Base-by-base conservation (phyloP, 2,329 filamentous ascomycete species). In the Knufia fluminis region DNA sequence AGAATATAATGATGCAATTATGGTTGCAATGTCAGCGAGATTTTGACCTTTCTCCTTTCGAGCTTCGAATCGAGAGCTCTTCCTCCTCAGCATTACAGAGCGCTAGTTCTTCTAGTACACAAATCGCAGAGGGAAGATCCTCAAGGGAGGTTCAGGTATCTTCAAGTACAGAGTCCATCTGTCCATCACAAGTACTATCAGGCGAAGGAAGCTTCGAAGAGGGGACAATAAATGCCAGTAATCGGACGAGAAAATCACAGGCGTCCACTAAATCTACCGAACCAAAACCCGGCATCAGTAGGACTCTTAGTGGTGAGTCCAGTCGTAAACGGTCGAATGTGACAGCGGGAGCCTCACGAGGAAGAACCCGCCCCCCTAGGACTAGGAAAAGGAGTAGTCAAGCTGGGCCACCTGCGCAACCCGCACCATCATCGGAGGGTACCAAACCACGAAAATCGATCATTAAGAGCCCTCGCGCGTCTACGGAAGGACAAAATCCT, bases 1-100 rank as follows among this genome's bases (percentile, higher is more conserved):
- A 68, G 17, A 61, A 62, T 9, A 66, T 60, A 8, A 57, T 76
- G 48, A 68, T 69, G 8, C 58, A 47, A 3, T 59, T 75, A 39
- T 74, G 75, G 52, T 43, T 49, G 17, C 52, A 38, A 23, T 57
- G 56, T 33, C 48, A 49, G 17, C 44, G 48, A 48, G 48, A 49
- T 41, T 60, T 67, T 40, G 61, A 65, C 43, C 72, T 76, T 46
- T 65, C 67, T 36, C 62, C 68, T 12, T 49, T 49, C 19, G 28
- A 42, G 3, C 39, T 49, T 16, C 33, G 45, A 10, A 38, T 48
- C n/a, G 22, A 24, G 40, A 20, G 17, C 23, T 48, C 33, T 10
- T 48, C 45, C 10, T 36, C 33, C 4, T 36, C 40, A 8, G 17
- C 20, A 46, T 36, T 36, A 35, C 28, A 31, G 16, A 28, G 28